Evolutionary conservation across 2,329 filamentous ascomycete genomes (phyloP).

Genomic region (Rosellinia necatrix): DNA sequence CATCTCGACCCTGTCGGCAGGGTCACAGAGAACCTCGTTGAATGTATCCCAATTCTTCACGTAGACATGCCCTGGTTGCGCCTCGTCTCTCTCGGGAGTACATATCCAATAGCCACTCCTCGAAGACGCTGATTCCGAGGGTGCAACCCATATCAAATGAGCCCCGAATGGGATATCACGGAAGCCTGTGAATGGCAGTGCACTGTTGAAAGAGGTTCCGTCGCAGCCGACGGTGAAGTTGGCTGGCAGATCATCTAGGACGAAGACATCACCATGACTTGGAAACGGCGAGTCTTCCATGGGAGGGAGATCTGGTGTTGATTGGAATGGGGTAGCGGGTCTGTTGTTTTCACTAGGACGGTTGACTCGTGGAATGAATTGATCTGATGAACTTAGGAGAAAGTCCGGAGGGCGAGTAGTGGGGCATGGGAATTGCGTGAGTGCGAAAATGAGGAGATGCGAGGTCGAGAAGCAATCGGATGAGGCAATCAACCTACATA

Average conservation of each 20-base stretch:
- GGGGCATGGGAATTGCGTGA: neutral
- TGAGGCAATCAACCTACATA: no score
- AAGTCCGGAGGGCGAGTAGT: slow-evolving; percentile 23
- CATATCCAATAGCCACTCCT: slow-evolving; percentile 64
- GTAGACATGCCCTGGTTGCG: slow-evolving; percentile 40
- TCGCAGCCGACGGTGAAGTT: slow-evolving; percentile 60
- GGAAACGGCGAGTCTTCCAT: slow-evolving; percentile 37
- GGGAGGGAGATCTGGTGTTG: slow-evolving; percentile 16
- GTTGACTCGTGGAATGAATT: slow-evolving; percentile 30
- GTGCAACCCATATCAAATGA: slow-evolving; percentile 65
- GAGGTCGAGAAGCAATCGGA: no score
- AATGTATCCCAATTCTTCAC: slow-evolving; percentile 53
- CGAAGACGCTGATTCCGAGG: slow-evolving; percentile 51
- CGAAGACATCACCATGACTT: slow-evolving; percentile 53
- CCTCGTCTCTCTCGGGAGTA: slow-evolving; percentile 40
- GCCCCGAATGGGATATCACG: slow-evolving; percentile 58
- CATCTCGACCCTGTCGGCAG: slow-evolving; percentile 50
- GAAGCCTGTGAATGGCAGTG: slow-evolving; percentile 55
- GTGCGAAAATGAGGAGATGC: neutral
- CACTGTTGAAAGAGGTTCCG: slow-evolving; percentile 52
- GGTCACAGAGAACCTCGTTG: slow-evolving; percentile 58
- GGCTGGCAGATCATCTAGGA: slow-evolving; percentile 57
- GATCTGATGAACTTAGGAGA: no score
- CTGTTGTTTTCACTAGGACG: slow-evolving; percentile 16
- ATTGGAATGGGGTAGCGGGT: slow-evolving; percentile 1